Conservation (phyloP, 108 stramenopile genomes). For the Pseudonitzschia multiseries region DNA sequence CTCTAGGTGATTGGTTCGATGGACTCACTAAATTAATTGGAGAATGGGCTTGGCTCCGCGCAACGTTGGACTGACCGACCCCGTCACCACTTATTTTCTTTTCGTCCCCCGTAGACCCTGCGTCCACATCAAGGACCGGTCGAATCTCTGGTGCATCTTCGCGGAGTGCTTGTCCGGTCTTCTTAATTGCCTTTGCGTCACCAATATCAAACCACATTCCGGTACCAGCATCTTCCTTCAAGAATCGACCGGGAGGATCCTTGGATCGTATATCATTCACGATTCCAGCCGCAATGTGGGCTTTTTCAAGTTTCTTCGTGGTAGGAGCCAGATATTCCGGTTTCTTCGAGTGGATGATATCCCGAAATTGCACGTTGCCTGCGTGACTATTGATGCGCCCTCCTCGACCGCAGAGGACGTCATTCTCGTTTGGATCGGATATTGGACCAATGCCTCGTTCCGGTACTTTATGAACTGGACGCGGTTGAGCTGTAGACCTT, state of each 20-base stretch:
- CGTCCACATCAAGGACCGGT: conserved; percentile 38
- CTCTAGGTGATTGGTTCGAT: not conserved
- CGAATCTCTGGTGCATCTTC: conserved; percentile 83
- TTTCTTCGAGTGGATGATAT: conserved; percentile 60
- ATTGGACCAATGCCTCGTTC: conserved; percentile 56
- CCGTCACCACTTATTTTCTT: not conserved
- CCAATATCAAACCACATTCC: conserved; percentile 86
- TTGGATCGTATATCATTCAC: conserved; percentile 62
- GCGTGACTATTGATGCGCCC: conserved; percentile 86
- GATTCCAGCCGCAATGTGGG: conserved; percentile 71
- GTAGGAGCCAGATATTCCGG: conserved; percentile 66
- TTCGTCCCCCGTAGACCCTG: conserved; percentile 36
- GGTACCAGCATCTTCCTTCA: conserved; percentile 72
- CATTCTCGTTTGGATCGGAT: conserved; percentile 49
- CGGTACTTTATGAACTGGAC: conserved; percentile 42
- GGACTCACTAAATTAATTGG: not conserved
- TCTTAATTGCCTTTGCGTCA: conserved; percentile 83
- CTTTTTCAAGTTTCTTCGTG: conserved; percentile 85
- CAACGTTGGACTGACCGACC: not conserved
- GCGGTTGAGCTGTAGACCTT: conserved; percentile 59
- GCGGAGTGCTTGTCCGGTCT: conserved; percentile 81
- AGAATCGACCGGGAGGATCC: conserved; percentile 77
- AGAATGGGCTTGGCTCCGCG: not conserved
- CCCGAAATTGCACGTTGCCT: conserved; percentile 83
- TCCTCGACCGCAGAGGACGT: conserved; percentile 64